Conservation (phyloP, 305 asterid genomes). For the Striga hermonthica region DNA sequence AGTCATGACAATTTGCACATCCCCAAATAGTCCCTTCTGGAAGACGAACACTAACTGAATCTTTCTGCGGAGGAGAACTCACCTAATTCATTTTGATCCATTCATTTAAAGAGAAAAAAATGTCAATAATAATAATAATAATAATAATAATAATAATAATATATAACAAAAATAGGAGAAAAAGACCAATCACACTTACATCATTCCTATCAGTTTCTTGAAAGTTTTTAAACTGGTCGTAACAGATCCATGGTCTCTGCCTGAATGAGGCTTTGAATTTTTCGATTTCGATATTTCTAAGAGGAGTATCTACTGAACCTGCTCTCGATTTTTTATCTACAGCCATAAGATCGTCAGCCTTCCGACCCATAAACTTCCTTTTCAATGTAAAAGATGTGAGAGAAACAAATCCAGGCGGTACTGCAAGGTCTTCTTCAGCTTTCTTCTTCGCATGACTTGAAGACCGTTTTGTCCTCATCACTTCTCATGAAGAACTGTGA, state of each 20-base stretch:
- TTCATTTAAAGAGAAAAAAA: slow-evolving; percentile 18
- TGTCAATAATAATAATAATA: slow-evolving; percentile 16
- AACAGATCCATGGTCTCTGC: slow-evolving; percentile 51
- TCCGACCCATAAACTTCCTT: slow-evolving; percentile 34
- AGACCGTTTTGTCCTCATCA: slow-evolving; percentile 40
- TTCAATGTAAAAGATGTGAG: slow-evolving; percentile 53
- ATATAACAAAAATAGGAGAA: slow-evolving; percentile 22
- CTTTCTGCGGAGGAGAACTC: slow-evolving; percentile 39
- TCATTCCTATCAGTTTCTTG: slow-evolving; percentile 36
- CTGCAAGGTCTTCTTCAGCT: slow-evolving; percentile 31
- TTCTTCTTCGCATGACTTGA: slow-evolving; percentile 19
- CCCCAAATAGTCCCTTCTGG: slow-evolving; percentile 75
- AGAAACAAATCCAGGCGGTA: slow-evolving; percentile 79
- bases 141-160: neutral
- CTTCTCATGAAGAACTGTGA: slow-evolving; percentile 11
- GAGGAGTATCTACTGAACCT: slow-evolving; percentile 31
- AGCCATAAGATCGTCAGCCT: slow-evolving; percentile 28
- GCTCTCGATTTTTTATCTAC: slow-evolving; percentile 29
- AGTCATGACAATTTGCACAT: slow-evolving; percentile 57
- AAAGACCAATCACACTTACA: slow-evolving; percentile 41
- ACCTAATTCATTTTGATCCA: slow-evolving; percentile 27
- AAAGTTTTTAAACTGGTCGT: slow-evolving; percentile 28
- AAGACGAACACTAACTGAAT: slow-evolving; percentile 41
- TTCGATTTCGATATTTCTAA: slow-evolving; percentile 36
- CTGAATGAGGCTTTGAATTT: slow-evolving; percentile 41